These are phyloP conservation scores for Gypsophila paniculata DNA, from an alignment of 179 eudicot genomes.

Conservation along the genomic window DNA sequence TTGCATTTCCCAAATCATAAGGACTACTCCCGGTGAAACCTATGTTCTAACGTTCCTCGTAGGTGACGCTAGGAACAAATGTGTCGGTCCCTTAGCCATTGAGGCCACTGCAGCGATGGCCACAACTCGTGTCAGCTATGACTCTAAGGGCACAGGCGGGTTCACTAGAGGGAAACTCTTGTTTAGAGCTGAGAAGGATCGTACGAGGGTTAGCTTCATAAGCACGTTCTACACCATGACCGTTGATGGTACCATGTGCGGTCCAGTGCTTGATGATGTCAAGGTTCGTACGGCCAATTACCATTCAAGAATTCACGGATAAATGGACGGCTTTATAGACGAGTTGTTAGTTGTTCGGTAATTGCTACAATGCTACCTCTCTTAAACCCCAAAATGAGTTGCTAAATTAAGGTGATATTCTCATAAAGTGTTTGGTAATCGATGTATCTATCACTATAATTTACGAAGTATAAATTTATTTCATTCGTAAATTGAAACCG, in stretches of 20 bases:
- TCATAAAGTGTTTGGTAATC: not conserved
- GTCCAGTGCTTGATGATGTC: conserved; percentile 71
- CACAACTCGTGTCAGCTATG: conserved; percentile 36
- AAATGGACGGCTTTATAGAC: not conserved
- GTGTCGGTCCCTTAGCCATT: conserved; percentile 53
- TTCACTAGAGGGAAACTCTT: conserved; percentile 33
- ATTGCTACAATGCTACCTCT: not conserved
- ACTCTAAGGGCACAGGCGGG: conserved; percentile 53
- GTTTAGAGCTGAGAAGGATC: conserved; percentile 31
- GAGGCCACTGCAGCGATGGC: conserved; percentile 50
- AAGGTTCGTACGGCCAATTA: conserved; percentile 39
- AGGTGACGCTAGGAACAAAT: conserved; percentile 53
- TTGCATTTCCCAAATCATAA: conserved; percentile 45
- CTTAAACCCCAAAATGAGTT: conserved; percentile 12
- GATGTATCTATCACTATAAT: conserved; percentile 18
- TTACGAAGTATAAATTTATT: conserved; percentile 3
- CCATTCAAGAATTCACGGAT: conserved; percentile 12
- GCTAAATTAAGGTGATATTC: conserved; percentile 6
- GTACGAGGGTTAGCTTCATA: conserved; percentile 48
- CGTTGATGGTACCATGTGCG: conserved; percentile 63
- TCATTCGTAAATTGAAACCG: not conserved
- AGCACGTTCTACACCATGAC: conserved; percentile 60
- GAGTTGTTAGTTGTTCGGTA: not conserved
- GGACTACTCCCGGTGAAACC: conserved; percentile 39
- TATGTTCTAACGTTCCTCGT: conserved; percentile 48